Base-by-base conservation (phyloP, 352 stramenopile genomes). In the Phytophthora kernoviae region DNA sequence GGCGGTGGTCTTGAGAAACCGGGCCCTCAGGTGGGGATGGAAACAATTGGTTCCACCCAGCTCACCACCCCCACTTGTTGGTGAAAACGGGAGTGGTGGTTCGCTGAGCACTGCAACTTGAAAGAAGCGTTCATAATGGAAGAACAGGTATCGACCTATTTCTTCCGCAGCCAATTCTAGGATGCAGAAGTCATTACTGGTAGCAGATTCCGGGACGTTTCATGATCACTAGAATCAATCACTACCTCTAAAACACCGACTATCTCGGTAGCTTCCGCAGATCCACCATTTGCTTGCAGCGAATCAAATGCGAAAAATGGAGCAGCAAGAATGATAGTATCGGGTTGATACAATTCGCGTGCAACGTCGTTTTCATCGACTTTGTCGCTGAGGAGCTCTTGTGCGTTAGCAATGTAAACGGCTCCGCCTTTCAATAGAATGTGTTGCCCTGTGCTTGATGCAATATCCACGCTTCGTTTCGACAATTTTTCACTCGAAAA, bases 41-140 rank as follows among this genome's bases (percentile, higher is more conserved):
- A 24, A 77, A 73, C 36, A 58, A 15, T 20, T 77, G 62, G 0
- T 68, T 30, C 26, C 61, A 2, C 42, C 47, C 5, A 53, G 26
- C 30, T 65, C 59, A 9, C 14, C 50, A 4, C 10, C 22, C 22
- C 21, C 36, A 21, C 46, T 47, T 11, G 22, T 18, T 11, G 44
- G 14, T 15, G 62, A 54, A 15, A 54, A 54, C 8, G 46, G n/a
- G 45, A 53, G 37, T 32, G 51, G 12, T 42, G 17, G 14, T 1
- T 17, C 12, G 21, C 43, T 39, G 18, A 26, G 37, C 32, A 50
- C 4, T 15, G 58, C 52, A 2, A 87, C 70, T 1, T 58, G 24
- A 60, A 93, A 91, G 54, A 91, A 91, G 22, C 70, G 66, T 10
- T 81, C 68, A 49, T 90, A 93, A 54, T 93, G 80, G 46, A 90